Base-by-base conservation (phyloP, 192 early-diverging fungal genomes). In the Backusella westeae region DNA sequence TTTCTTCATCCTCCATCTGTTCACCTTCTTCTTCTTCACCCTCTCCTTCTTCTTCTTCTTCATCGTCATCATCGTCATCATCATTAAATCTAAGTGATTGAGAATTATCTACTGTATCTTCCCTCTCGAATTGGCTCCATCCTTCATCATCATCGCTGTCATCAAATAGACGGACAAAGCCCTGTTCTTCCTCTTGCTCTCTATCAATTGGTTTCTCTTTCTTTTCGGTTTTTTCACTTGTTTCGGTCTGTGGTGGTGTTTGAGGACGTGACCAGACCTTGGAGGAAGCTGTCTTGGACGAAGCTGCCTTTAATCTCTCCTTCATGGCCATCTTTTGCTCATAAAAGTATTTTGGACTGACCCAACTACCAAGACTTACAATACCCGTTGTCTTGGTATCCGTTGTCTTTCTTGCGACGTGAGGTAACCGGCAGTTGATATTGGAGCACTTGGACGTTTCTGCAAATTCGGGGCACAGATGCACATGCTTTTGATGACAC, bases 381-480 rank as follows among this genome's bases (percentile, higher is more conserved):
- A 69, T 70, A 41, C 72, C 75, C 21, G 52, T 63, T 59, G 76
- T 53, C 26, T 69, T 44, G 7, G 21, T 21, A 59, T 76, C 67
- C 23, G 77, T 17, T 44, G 46, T 26, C 41, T 65, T 56, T 46
- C 44, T 63, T 19, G 76, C 83, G 0, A 87, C 69, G 83, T 93
- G 92, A 3, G 91, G 89, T 75, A 91, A 78, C 6, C 85, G 84
- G 73, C 92, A 94, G 23, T 86, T 88, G 19, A 73, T 65, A 34
- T 77, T 81, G 19, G 80, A 70, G 70, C 92, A 94, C 32, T 87
- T 87, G 12, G 83, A 82, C 29, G 88, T 87, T 19, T 89, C 89
- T 0, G 83, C 86, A 85, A 90, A 92, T 74, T 90, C 90, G 0
- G 92, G 92, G 49, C 92, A 94, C 23, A 92, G 87, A 80, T 87